phyloP scores from a whole-genome alignment of 108 stramenopile genomes.

The Fragilariopsis cylindrus region DNA sequence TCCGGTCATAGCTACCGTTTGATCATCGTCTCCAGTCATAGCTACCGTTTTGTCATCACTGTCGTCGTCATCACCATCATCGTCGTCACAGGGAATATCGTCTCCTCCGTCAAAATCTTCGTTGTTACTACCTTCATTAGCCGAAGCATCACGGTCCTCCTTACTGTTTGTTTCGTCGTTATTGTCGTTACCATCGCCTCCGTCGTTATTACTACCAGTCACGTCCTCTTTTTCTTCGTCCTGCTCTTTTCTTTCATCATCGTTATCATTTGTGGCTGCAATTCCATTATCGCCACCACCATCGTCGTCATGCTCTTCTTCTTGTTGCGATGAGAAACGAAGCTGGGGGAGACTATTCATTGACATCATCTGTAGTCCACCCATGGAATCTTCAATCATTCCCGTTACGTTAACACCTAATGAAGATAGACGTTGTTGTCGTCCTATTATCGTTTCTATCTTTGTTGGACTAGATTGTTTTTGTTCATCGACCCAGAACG shows the following conservation, averaged over 20 bases:
- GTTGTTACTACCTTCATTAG: not conserved
- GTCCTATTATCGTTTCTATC: too few species aligned
- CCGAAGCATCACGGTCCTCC: too few species aligned
- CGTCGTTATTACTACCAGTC: too few species aligned
- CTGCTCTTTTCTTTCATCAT: not conserved
- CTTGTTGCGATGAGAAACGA: not conserved
- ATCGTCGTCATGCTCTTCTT: not conserved
- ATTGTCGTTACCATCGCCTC: too few species aligned
- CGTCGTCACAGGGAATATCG: not conserved
- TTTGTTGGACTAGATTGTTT: not conserved
- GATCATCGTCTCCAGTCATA: not conserved
- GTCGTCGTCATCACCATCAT: slow-evolving; percentile 3
- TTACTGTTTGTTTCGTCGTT: too few species aligned
- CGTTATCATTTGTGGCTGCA: not conserved
- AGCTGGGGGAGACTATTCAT: not conserved
- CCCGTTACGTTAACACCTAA: not conserved
- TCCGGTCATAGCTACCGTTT: not conserved
- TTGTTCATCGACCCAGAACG: not conserved
- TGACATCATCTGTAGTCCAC: slow-evolving; percentile 1
- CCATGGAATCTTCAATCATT: slow-evolving; percentile 6
- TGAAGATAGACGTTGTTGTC: too few species aligned
- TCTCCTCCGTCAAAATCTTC: not conserved
- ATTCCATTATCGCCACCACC: not conserved
- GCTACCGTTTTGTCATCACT: not conserved
- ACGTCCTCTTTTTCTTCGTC: not conserved